Evolutionary conservation across 1,284 basidiomycete species (phyloP), one percentile per base, ranked within the genome.

Genomic region (Grifola frondosa): DNA sequence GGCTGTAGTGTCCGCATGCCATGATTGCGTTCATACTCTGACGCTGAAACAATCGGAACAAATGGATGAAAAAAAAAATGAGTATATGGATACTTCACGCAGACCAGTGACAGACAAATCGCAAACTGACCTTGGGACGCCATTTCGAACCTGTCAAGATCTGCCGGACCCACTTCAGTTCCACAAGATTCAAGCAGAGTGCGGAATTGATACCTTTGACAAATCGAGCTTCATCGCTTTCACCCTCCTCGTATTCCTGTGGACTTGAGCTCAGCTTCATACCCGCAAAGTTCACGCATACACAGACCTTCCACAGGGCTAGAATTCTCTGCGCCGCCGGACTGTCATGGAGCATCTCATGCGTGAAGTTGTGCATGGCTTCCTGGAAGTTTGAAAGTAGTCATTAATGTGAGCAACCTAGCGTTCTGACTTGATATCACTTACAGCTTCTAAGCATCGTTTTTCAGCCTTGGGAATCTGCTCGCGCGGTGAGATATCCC

Each of bases 131-230:
- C 87, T 75, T 91, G 88, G 0, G 89, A 71, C 3, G 90, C 88
- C 77, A 99, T 88, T 65, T 99, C 96, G 48, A 97, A 85, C 10
- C 92, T 76, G 63, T 99, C 96, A 10, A 98, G 75, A 63, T 99
- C 88, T 90, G 41, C 2, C 33, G 40, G 5, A 28, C 22, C 29
- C 30, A 19, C 12, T 22, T 20, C 37, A 45, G 7, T 42, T 13
- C 28, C 15, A 11, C 15, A 13, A 13, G 16, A 6, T 34, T 23
- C 6, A 3, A 17, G 12, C 15, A 11, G 11, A 10, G 22, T 6
- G 19, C 46, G 15, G 51, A 28, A 31, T 40, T 49, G 63, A 50
- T 54, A 76, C 91, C 94, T 76, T 99, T 98, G 46, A 98, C 95
- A 54, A 97, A 89, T 52, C 76, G 83, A 1, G 93, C 88, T 66